Evolutionary conservation across 1,284 basidiomycete species (phyloP).

Genomic region (Pseudozyma thailandica): DNA sequence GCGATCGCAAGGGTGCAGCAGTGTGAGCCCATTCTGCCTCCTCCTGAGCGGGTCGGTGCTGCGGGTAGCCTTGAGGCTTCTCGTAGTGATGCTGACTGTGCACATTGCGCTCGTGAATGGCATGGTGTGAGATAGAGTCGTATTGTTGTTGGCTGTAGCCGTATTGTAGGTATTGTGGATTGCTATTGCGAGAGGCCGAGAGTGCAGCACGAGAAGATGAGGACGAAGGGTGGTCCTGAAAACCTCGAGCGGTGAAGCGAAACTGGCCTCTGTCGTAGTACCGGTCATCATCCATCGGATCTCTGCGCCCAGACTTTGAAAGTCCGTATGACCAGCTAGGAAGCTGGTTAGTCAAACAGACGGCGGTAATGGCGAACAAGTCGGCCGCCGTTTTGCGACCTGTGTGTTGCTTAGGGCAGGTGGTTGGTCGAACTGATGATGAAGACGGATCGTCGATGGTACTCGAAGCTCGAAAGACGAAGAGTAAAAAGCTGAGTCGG

Average conservation of each 20-base stretch:
- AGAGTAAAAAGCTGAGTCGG: not conserved
- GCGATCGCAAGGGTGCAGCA: constrained; percentile 19
- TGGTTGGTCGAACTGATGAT: not conserved
- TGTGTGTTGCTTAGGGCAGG: constrained; percentile 10
- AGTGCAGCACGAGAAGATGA: constrained; percentile 4
- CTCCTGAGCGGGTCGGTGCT: constrained; percentile 4
- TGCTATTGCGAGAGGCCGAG: not conserved
- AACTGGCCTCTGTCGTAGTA: constrained; percentile 27
- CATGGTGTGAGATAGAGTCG: constrained; percentile 1
- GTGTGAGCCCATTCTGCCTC: constrained; percentile 13
- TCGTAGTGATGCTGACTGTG: constrained; percentile 7
- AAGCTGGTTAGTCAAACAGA: constrained; percentile 32
- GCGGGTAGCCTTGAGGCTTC: not conserved
- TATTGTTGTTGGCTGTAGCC: not conserved
- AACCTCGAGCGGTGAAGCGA: constrained; percentile 23
- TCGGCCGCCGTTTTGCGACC: constrained; percentile 31
- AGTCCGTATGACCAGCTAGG: constrained; percentile 37
- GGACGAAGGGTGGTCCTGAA: constrained; percentile 1
- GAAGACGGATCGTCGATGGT: not conserved
- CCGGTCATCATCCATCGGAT: constrained; percentile 45
- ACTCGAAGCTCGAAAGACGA: not conserved
- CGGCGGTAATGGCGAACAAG: constrained; percentile 37
- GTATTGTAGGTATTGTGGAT: not conserved
- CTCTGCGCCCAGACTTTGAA: constrained; percentile 23
- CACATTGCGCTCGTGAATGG: not conserved